Conservation (phyloP, 768 basidiomycete species). For the Phylloporus sp. region DNA sequence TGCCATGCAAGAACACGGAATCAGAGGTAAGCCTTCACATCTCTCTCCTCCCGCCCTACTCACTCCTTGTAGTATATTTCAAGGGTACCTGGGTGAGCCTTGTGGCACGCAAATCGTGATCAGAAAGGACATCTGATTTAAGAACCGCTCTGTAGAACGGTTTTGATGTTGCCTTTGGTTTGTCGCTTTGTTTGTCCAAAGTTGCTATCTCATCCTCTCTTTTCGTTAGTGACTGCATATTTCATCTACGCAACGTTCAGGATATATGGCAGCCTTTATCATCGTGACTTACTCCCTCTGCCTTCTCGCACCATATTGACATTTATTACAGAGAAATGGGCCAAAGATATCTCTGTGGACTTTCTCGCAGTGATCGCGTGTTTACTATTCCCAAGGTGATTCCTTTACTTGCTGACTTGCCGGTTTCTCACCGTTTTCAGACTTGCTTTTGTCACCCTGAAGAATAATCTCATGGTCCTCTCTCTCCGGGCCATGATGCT, state of each 20-base stretch:
- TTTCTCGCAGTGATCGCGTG: constrained; percentile 86
- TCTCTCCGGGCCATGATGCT: constrained; percentile 89
- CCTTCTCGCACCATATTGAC: not conserved
- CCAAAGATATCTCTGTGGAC: constrained; percentile 69
- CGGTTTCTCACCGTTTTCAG: constrained; percentile 36
- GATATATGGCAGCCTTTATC: constrained; percentile 64
- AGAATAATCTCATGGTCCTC: constrained; percentile 75
- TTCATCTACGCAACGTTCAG: constrained; percentile 73
- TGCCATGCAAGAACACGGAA: constrained; percentile 93
- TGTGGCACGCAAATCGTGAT: constrained; percentile 8
- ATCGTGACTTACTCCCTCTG: constrained; percentile 39
- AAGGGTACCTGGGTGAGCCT: constrained; percentile 73
- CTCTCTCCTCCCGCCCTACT: not conserved
- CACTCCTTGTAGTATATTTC: constrained; percentile 57
- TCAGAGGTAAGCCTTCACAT: constrained; percentile 54
- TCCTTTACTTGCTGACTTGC: not conserved
- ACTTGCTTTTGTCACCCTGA: constrained; percentile 86
- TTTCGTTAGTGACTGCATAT: constrained; percentile 65
- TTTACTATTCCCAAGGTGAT: constrained; percentile 82
- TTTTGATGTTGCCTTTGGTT: constrained; percentile 89
- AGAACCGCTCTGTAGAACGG: constrained; percentile 57
- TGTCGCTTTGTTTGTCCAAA: constrained; percentile 11
- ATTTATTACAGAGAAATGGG: constrained; percentile 51
- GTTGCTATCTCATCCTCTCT: constrained; percentile 2
- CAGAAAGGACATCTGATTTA: constrained; percentile 15